Base-by-base conservation (phyloP, 352 stramenopile species). In the Globisporangium echinulatum region DNA sequence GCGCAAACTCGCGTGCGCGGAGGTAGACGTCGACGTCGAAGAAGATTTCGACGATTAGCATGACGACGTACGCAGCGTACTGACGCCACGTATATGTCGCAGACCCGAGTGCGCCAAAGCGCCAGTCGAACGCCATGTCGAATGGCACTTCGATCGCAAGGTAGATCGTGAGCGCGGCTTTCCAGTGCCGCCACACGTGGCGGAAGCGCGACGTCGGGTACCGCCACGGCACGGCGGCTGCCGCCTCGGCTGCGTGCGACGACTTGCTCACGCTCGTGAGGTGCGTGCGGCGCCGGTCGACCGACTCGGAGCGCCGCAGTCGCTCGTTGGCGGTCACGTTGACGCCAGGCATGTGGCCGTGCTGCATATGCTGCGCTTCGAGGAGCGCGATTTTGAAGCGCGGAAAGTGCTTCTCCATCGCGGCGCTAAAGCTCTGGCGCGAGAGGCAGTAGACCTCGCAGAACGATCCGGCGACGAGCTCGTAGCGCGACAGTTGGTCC, bases 401-500 rank as follows among this genome's bases (percentile, higher is more conserved):
- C 3, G 33, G 49, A 43, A 73, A 70, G 36, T 68, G 62, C 7
- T 36, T 43, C n/a, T 44, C 36, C 25, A 68, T 52, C 0, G 50
- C 56, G 3, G 48, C 49, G 33, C 63, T 42, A 36, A 73, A 70
- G 8, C 14, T 58, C 49, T 54, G 59, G 14, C 49, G 49, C 14
- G 63, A 54, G 5, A 75, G 48, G 33, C 59, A 72, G 52, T 62
- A 75, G 0, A 75, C 49, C 19, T 75, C 62, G 33, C 65, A 72
- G 39, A 68, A 62, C 40, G 54, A 64, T 3, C 62, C 62, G 2
- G 65, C 65, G 6, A 73, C 48, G 14, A 75, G 46, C 33, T 57
- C 59, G 42, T 64, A 62, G 25, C 33, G 46, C 5, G 62, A 62
- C 8, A 62, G 15, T 2, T 46, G 56, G 49, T 69, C 60, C 17